A percentile compares a stretch with the other conserved stretches of the same genome.
Conservation (phyloP, 2,329 filamentous ascomycete species). For the Bisporella sp. region DNA sequence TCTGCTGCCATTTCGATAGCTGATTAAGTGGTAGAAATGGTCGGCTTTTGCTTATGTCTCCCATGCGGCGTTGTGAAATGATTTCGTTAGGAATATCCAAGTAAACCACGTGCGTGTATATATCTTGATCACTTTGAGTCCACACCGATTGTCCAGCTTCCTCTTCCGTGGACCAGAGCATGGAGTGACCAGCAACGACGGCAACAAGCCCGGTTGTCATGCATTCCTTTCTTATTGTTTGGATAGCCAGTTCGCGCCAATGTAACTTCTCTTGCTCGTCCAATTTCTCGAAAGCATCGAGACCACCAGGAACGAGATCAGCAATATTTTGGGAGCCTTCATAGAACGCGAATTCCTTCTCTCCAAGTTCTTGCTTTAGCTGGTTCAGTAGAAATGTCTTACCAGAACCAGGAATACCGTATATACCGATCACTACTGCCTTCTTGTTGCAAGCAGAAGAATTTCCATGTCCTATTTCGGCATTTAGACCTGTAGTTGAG, state of each 20-base stretch:
- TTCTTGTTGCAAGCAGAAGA: constrained; percentile 18
- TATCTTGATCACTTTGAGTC: constrained; percentile 38
- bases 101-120: constrained; percentile 54
- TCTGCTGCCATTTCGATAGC: constrained; percentile 37
- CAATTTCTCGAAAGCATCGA: constrained; percentile 39
- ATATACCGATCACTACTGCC: constrained; percentile 42
- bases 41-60: constrained; percentile 34
- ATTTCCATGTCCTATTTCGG: background rate
- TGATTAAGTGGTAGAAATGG: constrained; percentile 27
- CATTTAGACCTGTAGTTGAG: constrained; percentile 2
- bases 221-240: constrained; percentile 34
- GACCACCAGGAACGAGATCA: constrained; percentile 36
- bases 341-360: constrained; percentile 36
- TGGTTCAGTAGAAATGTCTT: constrained; percentile 40
- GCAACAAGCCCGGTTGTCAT: constrained; percentile 27
- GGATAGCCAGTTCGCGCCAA: constrained; percentile 39
- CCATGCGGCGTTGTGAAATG: constrained; percentile 30
- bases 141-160: constrained; percentile 27
- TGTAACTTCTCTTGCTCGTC: constrained; percentile 28
- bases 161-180: constrained; percentile 41
- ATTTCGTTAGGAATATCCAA: constrained; percentile 33
- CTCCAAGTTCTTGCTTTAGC: constrained; percentile 30
- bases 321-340: constrained; percentile 46
- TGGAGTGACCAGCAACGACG: constrained; percentile 48
- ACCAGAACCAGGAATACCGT: constrained; percentile 47